Evolutionary conservation across 257 asterid species (phyloP).

Genomic region (Dorcoceras hygrometricum): DNA sequence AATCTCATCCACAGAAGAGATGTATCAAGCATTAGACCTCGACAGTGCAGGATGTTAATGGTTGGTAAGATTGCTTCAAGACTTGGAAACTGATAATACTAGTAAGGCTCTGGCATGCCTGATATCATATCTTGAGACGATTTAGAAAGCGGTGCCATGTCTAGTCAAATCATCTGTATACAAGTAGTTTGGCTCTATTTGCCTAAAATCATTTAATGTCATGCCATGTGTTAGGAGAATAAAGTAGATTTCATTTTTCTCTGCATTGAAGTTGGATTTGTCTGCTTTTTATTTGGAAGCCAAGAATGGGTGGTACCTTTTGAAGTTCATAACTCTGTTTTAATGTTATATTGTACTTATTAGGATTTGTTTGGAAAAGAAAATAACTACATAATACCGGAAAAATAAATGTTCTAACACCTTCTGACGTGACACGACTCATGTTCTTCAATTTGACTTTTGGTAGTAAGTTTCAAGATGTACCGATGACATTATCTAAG

Average conservation of each 20-base stretch:
- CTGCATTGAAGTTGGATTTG: slow-evolving; percentile 9
- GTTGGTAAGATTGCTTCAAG: slow-evolving; percentile 99
- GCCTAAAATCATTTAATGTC: slow-evolving; percentile 18
- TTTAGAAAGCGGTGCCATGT: slow-evolving; percentile 42
- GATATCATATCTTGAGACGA: slow-evolving; percentile 50
- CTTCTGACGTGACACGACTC: background rate
- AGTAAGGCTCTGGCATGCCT: slow-evolving; percentile 68
- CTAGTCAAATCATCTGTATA: slow-evolving; percentile 43
- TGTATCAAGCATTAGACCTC: slow-evolving; percentile 93
- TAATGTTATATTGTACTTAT: no score
- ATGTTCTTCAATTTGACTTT: background rate
- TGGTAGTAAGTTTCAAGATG: background rate
- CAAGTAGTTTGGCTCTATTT: slow-evolving; percentile 35
- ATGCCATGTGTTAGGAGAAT: slow-evolving; percentile 27
- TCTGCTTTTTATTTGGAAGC: slow-evolving; percentile 22
- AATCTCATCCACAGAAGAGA: slow-evolving; percentile 87
- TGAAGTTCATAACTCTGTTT: background rate
- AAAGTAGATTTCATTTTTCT: slow-evolving; percentile 22
- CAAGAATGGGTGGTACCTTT: background rate
- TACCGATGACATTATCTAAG: background rate
- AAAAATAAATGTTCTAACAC: background rate
- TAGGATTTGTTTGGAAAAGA: background rate
- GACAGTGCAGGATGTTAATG: slow-evolving; percentile 84
- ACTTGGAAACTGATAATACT: slow-evolving; percentile 73
- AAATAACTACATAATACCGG: background rate